Evolutionary conservation across 768 basidiomycete genomes (phyloP).

Genomic region (Suillus subluteus): DNA sequence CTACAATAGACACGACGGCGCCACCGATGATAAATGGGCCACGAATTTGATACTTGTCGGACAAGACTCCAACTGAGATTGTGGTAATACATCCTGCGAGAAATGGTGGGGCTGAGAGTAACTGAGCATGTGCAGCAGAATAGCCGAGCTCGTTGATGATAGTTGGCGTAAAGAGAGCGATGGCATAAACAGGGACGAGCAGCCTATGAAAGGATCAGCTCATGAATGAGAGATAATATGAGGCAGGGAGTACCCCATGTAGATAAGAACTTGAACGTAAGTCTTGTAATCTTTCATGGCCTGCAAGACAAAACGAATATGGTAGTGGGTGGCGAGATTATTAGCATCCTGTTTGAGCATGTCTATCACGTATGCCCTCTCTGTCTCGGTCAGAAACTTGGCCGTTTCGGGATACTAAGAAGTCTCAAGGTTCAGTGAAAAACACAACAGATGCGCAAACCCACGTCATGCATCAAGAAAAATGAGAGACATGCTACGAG

Average conservation of each 20-base stretch:
- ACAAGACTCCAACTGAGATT: slow-evolving; percentile 43
- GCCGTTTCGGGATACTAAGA: slow-evolving; percentile 60
- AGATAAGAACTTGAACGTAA: slow-evolving; percentile 38
- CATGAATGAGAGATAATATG: slow-evolving; percentile 7
- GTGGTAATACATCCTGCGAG: slow-evolving; percentile 49
- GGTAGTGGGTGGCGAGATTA: slow-evolving; percentile 48
- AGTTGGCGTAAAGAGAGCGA: slow-evolving; percentile 56
- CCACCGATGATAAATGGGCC: slow-evolving; percentile 54
- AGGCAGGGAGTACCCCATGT: slow-evolving; percentile 40
- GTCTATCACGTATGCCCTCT: slow-evolving; percentile 42
- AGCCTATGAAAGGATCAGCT: slow-evolving; percentile 30
- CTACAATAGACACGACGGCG: slow-evolving; percentile 48
- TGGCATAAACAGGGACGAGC: slow-evolving; percentile 49
- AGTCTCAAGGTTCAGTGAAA: not conserved
- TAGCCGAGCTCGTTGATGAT: slow-evolving; percentile 55
- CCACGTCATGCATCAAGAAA: slow-evolving; percentile 59
- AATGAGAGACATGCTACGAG: slow-evolving; percentile 32
- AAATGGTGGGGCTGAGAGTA: slow-evolving; percentile 55
- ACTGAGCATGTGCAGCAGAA: slow-evolving; percentile 52
- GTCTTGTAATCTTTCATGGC: slow-evolving; percentile 52
- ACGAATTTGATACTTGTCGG: slow-evolving; percentile 45
- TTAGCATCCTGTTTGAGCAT: slow-evolving; percentile 50
- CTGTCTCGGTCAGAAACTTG: slow-evolving; percentile 50
- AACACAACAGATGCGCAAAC: slow-evolving; percentile 15
- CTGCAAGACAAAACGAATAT: slow-evolving; percentile 50